A percentile compares a stretch with the other conserved stretches of the same genome.
Conservation (phyloP, 257 asterid species). For the Solanum chiquidenum region DNA sequence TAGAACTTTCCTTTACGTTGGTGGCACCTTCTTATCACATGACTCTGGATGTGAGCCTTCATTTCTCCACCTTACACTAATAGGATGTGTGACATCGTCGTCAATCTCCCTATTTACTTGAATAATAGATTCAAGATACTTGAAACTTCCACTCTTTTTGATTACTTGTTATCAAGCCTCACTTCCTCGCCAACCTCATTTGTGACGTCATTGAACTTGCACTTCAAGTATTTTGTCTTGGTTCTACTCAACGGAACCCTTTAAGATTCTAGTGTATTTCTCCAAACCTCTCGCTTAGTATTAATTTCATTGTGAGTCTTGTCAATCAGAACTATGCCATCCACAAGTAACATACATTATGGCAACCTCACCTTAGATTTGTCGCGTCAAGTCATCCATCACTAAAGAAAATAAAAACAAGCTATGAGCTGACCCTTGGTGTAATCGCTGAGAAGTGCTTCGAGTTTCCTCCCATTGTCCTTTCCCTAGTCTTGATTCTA, state of each 20-base stretch:
- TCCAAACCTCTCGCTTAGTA: background rate
- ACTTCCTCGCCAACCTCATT: background rate
- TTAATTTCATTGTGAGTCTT: background rate
- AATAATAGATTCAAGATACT: background rate
- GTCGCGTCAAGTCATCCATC: background rate
- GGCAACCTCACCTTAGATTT: background rate
- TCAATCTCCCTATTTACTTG: background rate
- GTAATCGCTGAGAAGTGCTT: background rate
- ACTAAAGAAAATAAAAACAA: background rate
- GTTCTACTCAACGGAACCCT: background rate
- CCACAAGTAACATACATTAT: background rate
- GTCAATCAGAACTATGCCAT: background rate
- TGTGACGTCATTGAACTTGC: background rate
- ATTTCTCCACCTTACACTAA: background rate
- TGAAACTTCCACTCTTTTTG: background rate
- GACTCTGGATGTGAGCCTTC: background rate
- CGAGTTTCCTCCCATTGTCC: background rate
- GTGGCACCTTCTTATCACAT: background rate
- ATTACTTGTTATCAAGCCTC: background rate
- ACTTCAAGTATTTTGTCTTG: background rate
- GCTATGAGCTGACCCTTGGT: background rate
- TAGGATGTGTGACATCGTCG: background rate
- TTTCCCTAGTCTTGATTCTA: background rate
- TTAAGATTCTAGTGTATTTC: background rate
- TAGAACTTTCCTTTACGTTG: background rate